Conservation (phyloP, 164 flowering plant species). For the Tetracentron sinense region DNA sequence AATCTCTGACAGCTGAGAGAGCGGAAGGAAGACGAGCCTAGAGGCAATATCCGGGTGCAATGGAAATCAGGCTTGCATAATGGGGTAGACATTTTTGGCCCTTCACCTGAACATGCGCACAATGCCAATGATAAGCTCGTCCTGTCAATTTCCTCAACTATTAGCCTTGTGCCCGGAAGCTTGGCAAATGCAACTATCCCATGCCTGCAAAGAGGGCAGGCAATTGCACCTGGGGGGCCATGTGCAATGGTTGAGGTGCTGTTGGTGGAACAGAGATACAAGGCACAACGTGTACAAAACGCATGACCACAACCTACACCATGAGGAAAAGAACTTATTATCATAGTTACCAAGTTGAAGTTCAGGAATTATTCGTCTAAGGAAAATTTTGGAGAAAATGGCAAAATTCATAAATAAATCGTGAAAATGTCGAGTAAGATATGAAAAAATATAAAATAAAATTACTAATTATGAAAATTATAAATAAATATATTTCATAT, state of each 20-base stretch:
- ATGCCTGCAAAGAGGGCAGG: constrained; percentile 91
- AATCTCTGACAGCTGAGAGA: constrained; percentile 63
- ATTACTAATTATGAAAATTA: no score
- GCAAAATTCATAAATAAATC: no score
- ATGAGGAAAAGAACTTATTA: no score
- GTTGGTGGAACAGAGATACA: constrained; percentile 76
- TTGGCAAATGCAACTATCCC: constrained; percentile 74
- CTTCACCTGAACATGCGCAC: constrained; percentile 62
- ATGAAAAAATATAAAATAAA: no score
- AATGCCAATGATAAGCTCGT: constrained; percentile 65
- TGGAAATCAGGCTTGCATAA: constrained; percentile 50
- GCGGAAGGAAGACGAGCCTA: constrained; percentile 45
- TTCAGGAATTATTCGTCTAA: no score
- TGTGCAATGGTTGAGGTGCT: constrained; percentile 34
- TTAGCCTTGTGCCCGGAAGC: constrained; percentile 51
- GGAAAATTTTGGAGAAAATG: no score
- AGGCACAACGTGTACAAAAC: constrained; percentile 81
- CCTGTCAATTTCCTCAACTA: constrained; percentile 41
- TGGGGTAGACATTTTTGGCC: constrained; percentile 46
- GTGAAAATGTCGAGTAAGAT: no score
- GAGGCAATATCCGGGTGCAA: constrained; percentile 43
- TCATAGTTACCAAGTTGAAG: no score
- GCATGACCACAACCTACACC: constrained; percentile 84
- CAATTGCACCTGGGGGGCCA: constrained; percentile 76
- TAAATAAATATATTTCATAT: no score